Conservation (phyloP, 2,329 filamentous ascomycete genomes). For the Onygena corvina region DNA sequence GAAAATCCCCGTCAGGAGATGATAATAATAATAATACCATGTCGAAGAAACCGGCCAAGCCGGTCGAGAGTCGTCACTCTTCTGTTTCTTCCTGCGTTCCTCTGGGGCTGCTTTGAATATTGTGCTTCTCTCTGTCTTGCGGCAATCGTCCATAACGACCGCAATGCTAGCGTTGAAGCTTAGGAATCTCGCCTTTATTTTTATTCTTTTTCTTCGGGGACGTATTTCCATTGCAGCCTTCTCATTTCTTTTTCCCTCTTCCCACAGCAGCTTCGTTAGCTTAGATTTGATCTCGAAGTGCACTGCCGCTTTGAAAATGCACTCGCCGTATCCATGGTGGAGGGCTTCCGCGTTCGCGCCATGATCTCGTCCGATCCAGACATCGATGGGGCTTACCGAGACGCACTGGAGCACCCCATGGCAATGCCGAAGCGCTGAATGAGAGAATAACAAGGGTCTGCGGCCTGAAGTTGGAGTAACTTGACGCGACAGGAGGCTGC, state of each 20-base stretch:
- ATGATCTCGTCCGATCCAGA: too few species aligned
- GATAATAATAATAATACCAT: neutral
- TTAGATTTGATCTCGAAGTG: too few species aligned
- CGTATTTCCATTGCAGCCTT: neutral
- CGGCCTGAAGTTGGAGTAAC: neutral
- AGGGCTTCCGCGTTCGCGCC: too few species aligned
- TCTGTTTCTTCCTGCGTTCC: neutral
- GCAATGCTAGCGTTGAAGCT: neutral
- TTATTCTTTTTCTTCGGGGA: neutral
- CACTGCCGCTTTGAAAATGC: too few species aligned
- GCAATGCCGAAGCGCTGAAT: neutral
- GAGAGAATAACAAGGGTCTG: neutral
- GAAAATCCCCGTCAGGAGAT: slow-evolving; percentile 3
- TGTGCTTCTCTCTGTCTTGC: neutral
- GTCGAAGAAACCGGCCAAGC: neutral
- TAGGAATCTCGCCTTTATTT: neutral
- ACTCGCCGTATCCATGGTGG: too few species aligned
- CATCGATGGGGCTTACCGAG: slow-evolving; percentile 1
- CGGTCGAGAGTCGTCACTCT: neutral
- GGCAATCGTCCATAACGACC: slow-evolving; percentile 3
- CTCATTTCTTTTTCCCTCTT: neutral
- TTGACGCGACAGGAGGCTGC: slow-evolving; percentile 6
- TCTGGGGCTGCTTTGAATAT: neutral
- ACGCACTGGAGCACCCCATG: too few species aligned
- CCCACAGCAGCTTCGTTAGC: neutral